Evolutionary conservation across 1,284 basidiomycete species (phyloP).

Genomic region (Melampsora larici-populina): DNA sequence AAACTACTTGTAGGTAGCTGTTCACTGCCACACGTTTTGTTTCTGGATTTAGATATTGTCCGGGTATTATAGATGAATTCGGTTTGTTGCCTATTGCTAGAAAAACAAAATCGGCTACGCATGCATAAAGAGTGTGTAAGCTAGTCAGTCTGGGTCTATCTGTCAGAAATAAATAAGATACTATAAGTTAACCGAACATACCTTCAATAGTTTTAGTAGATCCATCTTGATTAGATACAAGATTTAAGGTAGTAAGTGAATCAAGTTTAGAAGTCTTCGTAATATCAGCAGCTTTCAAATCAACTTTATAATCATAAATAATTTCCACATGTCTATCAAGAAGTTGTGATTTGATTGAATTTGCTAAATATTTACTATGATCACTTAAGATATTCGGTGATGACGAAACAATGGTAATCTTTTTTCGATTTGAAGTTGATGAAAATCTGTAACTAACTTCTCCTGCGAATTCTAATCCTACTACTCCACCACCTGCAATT

Average conservation of each 20-base stretch:
- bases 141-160: neutral
- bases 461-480: slow-evolving; percentile 39
- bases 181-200: neutral
- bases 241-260: slow-evolving; percentile 7
- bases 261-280: slow-evolving; percentile 32
- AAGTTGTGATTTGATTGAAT: slow-evolving; percentile 29
- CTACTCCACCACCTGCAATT: slow-evolving; percentile 34
- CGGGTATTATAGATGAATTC: slow-evolving; percentile 23
- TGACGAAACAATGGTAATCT: slow-evolving; percentile 29
- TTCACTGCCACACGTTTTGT: slow-evolving; percentile 17
- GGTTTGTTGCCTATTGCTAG: slow-evolving; percentile 39
- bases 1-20: slow-evolving; percentile 23
- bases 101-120: slow-evolving; percentile 40
- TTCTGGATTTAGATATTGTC: slow-evolving; percentile 1
- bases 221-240: neutral
- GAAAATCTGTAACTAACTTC: slow-evolving; percentile 18
- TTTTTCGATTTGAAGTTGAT: slow-evolving; percentile 16
- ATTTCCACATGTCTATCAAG: slow-evolving; percentile 6
- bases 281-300: slow-evolving; percentile 12
- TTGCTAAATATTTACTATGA: slow-evolving; percentile 5
- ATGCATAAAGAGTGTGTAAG: neutral
- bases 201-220: slow-evolving; percentile 14
- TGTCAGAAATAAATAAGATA: neutral
- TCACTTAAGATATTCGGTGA: slow-evolving; percentile 15
- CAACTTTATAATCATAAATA: slow-evolving; percentile 22